Evolutionary conservation across 192 early-diverging fungal species (phyloP).

Genomic region (Gorgonomyces haynaldii): DNA sequence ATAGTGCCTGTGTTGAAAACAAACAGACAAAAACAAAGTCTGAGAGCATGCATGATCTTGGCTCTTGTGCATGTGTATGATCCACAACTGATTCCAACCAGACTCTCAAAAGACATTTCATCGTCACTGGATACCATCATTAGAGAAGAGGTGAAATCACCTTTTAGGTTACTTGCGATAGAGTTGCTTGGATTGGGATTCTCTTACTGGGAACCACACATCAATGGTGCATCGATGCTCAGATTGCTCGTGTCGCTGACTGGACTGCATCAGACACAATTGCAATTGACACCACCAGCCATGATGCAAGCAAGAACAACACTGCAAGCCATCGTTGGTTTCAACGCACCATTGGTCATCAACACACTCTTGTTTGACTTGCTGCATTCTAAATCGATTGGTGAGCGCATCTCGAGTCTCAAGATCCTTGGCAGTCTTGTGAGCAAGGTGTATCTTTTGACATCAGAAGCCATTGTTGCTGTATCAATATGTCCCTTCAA

Average conservation of each 20-base stretch:
- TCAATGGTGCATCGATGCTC: slow-evolving; percentile 54
- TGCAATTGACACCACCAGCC: slow-evolving; percentile 17
- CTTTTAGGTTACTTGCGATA: slow-evolving; percentile 49
- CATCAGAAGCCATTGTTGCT: slow-evolving; percentile 56
- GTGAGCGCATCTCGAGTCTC: slow-evolving; percentile 46
- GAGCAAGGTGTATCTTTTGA: slow-evolving; percentile 40
- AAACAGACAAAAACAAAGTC: slow-evolving; percentile 35
- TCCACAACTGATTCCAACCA: slow-evolving; percentile 26
- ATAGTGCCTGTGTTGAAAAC: slow-evolving; percentile 38
- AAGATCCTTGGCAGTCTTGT: slow-evolving; percentile 65
- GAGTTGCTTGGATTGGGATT: slow-evolving; percentile 67
- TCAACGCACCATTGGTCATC: slow-evolving; percentile 57
- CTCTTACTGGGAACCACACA: slow-evolving; percentile 60
- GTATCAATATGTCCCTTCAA: slow-evolving; percentile 42
- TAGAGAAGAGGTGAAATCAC: slow-evolving; percentile 39
- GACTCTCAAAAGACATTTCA: slow-evolving; percentile 47
- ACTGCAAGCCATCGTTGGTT: slow-evolving; percentile 56
- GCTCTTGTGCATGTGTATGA: slow-evolving; percentile 62
- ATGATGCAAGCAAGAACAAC: slow-evolving; percentile 54
- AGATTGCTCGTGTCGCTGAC: slow-evolving; percentile 47
- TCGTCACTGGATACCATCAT: slow-evolving; percentile 55
- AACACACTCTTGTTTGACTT: slow-evolving; percentile 65
- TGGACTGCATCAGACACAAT: slow-evolving; percentile 15
- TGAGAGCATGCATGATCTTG: slow-evolving; percentile 59
- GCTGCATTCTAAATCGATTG: slow-evolving; percentile 46